These are phyloP conservation scores for Pyrenochaeta sp. DNA, from an alignment of 2,329 filamentous ascomycete species.

Conservation along the genomic window DNA sequence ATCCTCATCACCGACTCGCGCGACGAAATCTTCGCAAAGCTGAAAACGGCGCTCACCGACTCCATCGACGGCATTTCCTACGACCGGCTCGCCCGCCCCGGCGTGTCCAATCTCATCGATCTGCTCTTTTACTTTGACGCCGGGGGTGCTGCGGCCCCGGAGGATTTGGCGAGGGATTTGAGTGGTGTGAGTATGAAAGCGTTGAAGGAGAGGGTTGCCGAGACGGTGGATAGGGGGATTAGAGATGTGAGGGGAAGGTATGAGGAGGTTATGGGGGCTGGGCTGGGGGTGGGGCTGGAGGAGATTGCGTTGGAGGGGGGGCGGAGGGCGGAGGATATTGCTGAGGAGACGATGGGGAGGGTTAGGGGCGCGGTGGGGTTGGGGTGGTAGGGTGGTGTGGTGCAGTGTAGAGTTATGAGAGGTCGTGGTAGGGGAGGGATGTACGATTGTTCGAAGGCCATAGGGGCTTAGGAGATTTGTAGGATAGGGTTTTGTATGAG, in stretches of 20 bases:
- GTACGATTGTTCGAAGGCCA: too few species aligned
- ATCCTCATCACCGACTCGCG: conserved; percentile 81
- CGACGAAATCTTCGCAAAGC: conserved; percentile 70
- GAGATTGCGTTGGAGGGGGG: conserved; percentile 66
- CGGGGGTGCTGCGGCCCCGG: conserved; percentile 42
- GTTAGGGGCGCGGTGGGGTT: conserved; percentile 31
- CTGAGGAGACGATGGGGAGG: conserved; percentile 58
- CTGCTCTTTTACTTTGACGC: conserved; percentile 75
- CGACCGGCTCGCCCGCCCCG: conserved; percentile 73
- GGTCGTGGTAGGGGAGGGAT: too few species aligned
- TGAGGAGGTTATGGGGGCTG: conserved; percentile 58
- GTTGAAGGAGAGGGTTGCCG: conserved; percentile 71
- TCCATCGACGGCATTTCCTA: conserved; percentile 72
- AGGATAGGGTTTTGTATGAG: too few species aligned
- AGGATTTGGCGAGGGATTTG: conserved; percentile 58
- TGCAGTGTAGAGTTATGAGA: too few species aligned
- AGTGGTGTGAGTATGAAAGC: conserved; percentile 58
- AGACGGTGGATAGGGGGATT: conserved; percentile 63
- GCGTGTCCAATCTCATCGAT: conserved; percentile 85
- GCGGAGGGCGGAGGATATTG: conserved; percentile 67
- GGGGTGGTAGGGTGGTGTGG: conserved; percentile 17
- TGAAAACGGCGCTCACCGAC: conserved; percentile 80
- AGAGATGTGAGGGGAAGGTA: conserved; percentile 65
- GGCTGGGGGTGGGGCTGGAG: conserved; percentile 62
- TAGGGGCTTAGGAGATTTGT: too few species aligned